These are phyloP conservation scores for Colletotrichum sp. DNA, from an alignment of 2,329 filamentous ascomycete species.

Conservation along the genomic window DNA sequence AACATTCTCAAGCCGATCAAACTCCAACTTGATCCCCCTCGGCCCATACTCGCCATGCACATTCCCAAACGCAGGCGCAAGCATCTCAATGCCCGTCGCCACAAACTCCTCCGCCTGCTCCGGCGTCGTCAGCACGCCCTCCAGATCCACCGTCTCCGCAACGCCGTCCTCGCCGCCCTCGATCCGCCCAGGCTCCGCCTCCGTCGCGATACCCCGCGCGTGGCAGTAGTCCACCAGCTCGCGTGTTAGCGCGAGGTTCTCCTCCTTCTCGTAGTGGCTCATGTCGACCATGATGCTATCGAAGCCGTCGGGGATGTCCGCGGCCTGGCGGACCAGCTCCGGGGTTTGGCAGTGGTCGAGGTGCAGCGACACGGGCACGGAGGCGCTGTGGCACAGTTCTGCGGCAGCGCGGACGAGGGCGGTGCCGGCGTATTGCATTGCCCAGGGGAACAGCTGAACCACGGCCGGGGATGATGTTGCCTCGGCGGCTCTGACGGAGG, in stretches of 20 bases:
- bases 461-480: constrained; percentile 68
- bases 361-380: constrained; percentile 67
- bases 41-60: constrained; percentile 76
- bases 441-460: constrained; percentile 77
- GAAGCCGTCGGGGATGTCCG: constrained; percentile 58
- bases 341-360: constrained; percentile 69
- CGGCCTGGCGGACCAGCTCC: constrained; percentile 63
- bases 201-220: constrained; percentile 67
- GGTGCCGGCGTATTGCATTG: constrained; percentile 64
- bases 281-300: constrained; percentile 82
- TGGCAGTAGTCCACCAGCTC: constrained; percentile 68
- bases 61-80: constrained; percentile 79
- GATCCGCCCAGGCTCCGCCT: constrained; percentile 73
- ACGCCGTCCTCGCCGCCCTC: constrained; percentile 71
- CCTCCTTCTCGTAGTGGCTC: constrained; percentile 73
- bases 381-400: constrained; percentile 58
- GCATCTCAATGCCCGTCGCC: constrained; percentile 73
- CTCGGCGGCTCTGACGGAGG: constrained; percentile 71
- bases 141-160: constrained; percentile 57
- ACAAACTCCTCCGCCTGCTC: constrained; percentile 75
- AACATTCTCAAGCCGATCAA: constrained; percentile 33
- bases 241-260: constrained; percentile 69
- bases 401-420: constrained; percentile 59
- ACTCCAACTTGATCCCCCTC: constrained; percentile 67
- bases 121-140: constrained; percentile 65